These are phyloP conservation scores for Scheffersomyces lignosus DNA, from an alignment of 805 yeast genomes.

Conservation along the genomic window DNA sequence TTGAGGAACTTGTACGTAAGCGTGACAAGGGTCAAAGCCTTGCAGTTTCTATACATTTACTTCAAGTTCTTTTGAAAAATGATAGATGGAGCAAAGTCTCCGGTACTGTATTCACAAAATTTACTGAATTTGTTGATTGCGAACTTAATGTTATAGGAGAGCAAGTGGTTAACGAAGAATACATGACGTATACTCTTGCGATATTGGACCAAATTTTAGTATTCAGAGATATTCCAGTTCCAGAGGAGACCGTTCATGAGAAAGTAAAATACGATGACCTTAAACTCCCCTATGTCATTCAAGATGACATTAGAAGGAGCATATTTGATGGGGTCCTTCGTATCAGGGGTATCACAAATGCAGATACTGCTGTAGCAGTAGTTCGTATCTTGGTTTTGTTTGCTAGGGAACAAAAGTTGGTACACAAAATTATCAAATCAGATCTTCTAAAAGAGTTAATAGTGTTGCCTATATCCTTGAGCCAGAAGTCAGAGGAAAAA, in stretches of 20 bases:
- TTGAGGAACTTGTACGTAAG: slow-evolving; percentile 10
- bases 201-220: slow-evolving; percentile 57
- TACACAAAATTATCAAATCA: slow-evolving; percentile 45
- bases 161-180: slow-evolving; percentile 43
- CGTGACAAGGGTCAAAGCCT: slow-evolving; percentile 8
- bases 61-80: slow-evolving; percentile 11
- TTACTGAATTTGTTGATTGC: slow-evolving; percentile 35
- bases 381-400: slow-evolving; percentile 57
- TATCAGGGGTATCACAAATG: slow-evolving; percentile 39
- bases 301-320: slow-evolving; percentile 16
- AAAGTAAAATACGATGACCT: slow-evolving; percentile 9
- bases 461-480: slow-evolving; percentile 33
- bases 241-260: slow-evolving; percentile 26
- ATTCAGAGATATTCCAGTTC: slow-evolving; percentile 49
- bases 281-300: slow-evolving; percentile 17
- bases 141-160: slow-evolving; percentile 22
- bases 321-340: slow-evolving; percentile 47
- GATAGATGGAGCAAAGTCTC: slow-evolving; percentile 9
- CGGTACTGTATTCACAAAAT: slow-evolving; percentile 24
- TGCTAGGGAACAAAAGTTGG: slow-evolving; percentile 44
- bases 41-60: slow-evolving; percentile 12
- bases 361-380: slow-evolving; percentile 51
- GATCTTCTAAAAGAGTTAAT: slow-evolving; percentile 50
- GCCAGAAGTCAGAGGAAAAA: too few species aligned
- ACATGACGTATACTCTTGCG: slow-evolving; percentile 60